Base-by-base conservation (phyloP, 345 rosid species). In the Eucalyptus tenuipes region DNA sequence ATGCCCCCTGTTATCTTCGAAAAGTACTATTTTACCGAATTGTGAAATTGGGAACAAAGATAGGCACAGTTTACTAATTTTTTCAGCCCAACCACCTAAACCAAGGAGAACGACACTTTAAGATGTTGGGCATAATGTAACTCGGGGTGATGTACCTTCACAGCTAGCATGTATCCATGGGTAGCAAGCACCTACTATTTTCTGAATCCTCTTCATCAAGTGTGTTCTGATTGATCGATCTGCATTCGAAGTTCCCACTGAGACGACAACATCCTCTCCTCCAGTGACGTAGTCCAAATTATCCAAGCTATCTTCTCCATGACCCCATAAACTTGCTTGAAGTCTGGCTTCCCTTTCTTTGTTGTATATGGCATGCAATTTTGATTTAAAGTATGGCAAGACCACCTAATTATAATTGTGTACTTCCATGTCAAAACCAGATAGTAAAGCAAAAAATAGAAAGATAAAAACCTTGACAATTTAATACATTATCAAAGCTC, bases 271-370 rank as follows among this genome's bases (percentile, higher is more conserved):
- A 82, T 88, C 88, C 29, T 92, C 97, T 33, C 61, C 95, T 80
- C 93, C 92, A 88, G 87, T 93, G 85, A 93, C 88, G 87, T 88
- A 93, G 85, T 94, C 94, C 86, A 91, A 87, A 89, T 93, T 95
- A 68, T 91, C 95, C 88, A 97, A 92, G 88, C 94, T 91, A 89
- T 93, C 97, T 79, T 93, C 98, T n/a, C 91, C 94, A 89, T 92
- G 79, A 88, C 99, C 99, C 99, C 99, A 98, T 88, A 98, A 92
- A 90, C 99, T 98, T 85, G 97, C 98, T 89, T 95, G 97, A 90
- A 97, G 96, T 91, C 97, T 95, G 84, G 98, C 97, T 93, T 98
- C 99, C 94, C 99, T 97, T 93, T 98, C 98, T 93, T 92, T 96
- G 92, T 95, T 95, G 93, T 98, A 98, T 75, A 94, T 86, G 6